Evolutionary conservation across 768 basidiomycete species (phyloP).

Genomic region (Gautieria morchelliformis): DNA sequence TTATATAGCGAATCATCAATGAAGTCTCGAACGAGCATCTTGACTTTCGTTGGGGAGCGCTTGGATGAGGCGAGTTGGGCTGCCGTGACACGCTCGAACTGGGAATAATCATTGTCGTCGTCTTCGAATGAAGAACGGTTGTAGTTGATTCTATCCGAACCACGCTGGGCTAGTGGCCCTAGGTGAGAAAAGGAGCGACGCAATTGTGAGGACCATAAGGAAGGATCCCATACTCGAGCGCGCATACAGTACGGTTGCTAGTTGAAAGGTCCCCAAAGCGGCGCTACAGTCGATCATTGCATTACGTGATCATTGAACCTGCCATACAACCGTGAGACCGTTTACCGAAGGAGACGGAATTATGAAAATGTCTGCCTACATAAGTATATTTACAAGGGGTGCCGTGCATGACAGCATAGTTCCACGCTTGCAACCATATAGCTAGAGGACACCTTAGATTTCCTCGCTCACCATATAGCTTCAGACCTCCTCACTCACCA

Average conservation of each 20-base stretch:
- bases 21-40: slow-evolving; percentile 93
- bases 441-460: too few relatives aligned
- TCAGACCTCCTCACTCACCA: too few relatives aligned
- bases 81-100: slow-evolving; percentile 51
- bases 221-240: slow-evolving; percentile 1
- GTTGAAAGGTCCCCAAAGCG: background rate
- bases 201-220: background rate
- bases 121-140: slow-evolving; percentile 4
- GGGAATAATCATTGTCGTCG: background rate
- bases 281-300: too few relatives aligned
- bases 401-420: too few relatives aligned
- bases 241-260: slow-evolving; percentile 8
- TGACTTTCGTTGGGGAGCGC: slow-evolving; percentile 67
- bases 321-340: too few relatives aligned
- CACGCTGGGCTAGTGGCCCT: background rate
- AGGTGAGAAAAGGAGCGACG: slow-evolving; percentile 1
- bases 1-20: slow-evolving; percentile 97
- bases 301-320: too few relatives aligned
- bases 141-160: slow-evolving; percentile 6
- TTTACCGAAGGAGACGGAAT: too few relatives aligned
- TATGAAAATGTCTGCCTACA: too few relatives aligned
- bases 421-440: too few relatives aligned
- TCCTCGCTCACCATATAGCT: too few relatives aligned
- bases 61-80: slow-evolving; percentile 48
- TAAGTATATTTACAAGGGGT: too few relatives aligned